Evolutionary conservation across 495 filamentous ascomycete genomes (phyloP).

Genomic region (Tetracladium setigerum): DNA sequence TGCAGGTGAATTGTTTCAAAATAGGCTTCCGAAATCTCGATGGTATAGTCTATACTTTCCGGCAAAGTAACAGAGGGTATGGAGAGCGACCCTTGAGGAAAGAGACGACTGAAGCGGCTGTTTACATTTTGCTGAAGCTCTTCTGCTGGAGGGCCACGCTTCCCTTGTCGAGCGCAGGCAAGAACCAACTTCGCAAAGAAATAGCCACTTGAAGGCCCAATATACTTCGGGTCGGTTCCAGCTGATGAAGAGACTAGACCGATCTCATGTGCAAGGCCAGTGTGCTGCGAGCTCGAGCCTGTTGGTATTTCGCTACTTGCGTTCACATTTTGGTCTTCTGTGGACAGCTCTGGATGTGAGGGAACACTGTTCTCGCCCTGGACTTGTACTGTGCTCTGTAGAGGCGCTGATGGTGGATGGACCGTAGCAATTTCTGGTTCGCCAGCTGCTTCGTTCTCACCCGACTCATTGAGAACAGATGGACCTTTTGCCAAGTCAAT

Average conservation of each 20-base stretch:
- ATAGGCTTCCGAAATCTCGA: slow-evolving; percentile 33
- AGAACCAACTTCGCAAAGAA: slow-evolving; percentile 37
- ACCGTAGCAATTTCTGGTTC: not conserved
- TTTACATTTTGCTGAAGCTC: too few relatives aligned
- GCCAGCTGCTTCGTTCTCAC: not conserved
- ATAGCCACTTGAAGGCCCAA: slow-evolving; percentile 15
- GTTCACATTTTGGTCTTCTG: not conserved
- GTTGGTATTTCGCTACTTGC: slow-evolving; percentile 25
- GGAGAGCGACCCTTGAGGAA: slow-evolving; percentile 21
- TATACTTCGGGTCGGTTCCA: slow-evolving; percentile 14
- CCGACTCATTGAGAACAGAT: slow-evolving; percentile 1
- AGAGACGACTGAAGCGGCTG: too few relatives aligned
- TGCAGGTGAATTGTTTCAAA: slow-evolving; percentile 33
- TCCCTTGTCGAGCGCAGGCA: slow-evolving; percentile 27
- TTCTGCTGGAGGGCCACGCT: slow-evolving; percentile 13
- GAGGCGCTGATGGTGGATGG: not conserved
- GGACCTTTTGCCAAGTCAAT: slow-evolving; percentile 25
- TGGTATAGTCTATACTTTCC: slow-evolving; percentile 26
- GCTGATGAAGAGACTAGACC: slow-evolving; percentile 15
- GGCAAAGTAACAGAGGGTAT: slow-evolving; percentile 31
- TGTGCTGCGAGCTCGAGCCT: slow-evolving; percentile 34
- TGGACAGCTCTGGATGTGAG: too few relatives aligned
- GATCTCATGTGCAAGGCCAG: slow-evolving; percentile 28
- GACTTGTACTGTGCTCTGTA: not conserved
- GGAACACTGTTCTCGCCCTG: not conserved